Conservation (phyloP, 208 protist genomes). For the Leishmania tropica region DNA sequence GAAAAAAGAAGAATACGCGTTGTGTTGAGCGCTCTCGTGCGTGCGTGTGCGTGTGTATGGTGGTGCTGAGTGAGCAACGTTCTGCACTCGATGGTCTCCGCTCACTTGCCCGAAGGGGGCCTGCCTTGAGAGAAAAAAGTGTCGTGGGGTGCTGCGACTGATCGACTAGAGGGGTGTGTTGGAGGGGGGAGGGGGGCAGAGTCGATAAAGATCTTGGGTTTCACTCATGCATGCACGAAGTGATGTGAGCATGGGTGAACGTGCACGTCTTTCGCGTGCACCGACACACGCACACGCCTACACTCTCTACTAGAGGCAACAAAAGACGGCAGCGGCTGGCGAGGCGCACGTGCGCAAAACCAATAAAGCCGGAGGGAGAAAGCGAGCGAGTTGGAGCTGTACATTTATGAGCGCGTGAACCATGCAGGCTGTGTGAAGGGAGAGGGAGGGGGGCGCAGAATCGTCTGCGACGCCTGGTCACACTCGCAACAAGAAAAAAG, state of each 20-base stretch:
- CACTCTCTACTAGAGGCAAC: background rate
- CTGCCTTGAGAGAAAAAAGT: background rate
- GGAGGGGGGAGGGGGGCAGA: background rate
- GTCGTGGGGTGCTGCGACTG: background rate
- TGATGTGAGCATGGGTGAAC: background rate
- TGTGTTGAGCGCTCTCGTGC: background rate
- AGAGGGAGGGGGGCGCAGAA: background rate
- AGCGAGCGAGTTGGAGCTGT: background rate
- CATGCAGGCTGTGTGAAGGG: background rate
- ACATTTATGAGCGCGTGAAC: background rate
- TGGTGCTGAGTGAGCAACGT: background rate
- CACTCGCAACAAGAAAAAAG: background rate
- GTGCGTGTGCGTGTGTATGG: background rate
- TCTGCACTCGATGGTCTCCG: background rate
- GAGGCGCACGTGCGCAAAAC: background rate
- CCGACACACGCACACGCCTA: background rate
- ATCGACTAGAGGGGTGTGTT: background rate
- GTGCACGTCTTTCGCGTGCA: background rate
- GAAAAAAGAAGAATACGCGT: background rate
- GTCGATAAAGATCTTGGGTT: background rate
- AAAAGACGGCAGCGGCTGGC: background rate
- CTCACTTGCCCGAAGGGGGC: background rate
- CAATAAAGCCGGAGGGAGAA: background rate
- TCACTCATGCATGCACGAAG: background rate
- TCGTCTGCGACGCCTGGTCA: background rate